These are phyloP conservation scores for Tetrapisispora arboricola DNA, from an alignment of 805 yeast species.

Conservation along the genomic window DNA sequence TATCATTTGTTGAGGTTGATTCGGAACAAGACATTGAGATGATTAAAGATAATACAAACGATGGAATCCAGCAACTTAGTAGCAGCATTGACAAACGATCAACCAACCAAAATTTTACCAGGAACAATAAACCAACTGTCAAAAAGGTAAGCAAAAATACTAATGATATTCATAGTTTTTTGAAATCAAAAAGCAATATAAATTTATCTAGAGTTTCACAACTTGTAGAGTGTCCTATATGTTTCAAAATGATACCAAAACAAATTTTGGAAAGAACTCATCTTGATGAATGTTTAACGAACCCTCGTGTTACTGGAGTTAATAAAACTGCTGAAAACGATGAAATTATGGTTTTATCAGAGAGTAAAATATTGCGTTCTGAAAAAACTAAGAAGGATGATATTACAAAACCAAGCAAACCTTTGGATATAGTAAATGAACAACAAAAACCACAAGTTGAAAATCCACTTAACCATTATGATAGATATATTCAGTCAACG, in stretches of 20 bases:
- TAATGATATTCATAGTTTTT: slow-evolving; percentile 8
- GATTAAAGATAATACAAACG: no score
- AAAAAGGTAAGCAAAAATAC: slow-evolving; percentile 3
- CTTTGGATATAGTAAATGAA: neutral
- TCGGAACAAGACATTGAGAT: slow-evolving; percentile 24
- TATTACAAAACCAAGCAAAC: neutral
- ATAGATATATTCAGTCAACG: slow-evolving; percentile 31
- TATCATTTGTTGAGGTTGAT: slow-evolving; percentile 22
- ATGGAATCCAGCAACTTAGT: no score
- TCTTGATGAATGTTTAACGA: slow-evolving; percentile 47
- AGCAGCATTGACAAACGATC: neutral
- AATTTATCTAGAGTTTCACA: slow-evolving; percentile 6
- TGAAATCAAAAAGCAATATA: slow-evolving; percentile 6
- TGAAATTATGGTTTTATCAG: neutral
- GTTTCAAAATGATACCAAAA: slow-evolving; percentile 45
- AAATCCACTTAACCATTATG: slow-evolving; percentile 9
- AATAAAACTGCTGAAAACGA: neutral
- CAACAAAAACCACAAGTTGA: neutral
- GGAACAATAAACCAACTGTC: neutral
- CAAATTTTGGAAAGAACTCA: slow-evolving; percentile 48
- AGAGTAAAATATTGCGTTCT: neutral
- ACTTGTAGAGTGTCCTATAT: slow-evolving; percentile 57
- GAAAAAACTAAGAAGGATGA: neutral
- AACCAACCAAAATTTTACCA: neutral
- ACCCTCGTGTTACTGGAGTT: slow-evolving; percentile 5